phyloP scores from a whole-genome alignment of 306 rosid genomes.

The Lablab purpureus region DNA sequence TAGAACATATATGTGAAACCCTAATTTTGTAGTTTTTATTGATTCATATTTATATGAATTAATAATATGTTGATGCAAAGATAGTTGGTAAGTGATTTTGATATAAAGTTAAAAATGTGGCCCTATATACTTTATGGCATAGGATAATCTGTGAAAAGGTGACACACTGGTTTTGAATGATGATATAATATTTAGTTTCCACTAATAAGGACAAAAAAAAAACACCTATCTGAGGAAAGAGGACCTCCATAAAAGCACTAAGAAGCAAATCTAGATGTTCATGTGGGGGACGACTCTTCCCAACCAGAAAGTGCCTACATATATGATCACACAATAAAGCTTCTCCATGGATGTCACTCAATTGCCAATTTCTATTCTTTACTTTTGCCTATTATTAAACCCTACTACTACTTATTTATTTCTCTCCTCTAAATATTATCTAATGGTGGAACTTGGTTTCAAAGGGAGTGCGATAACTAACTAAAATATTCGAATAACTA shows the following conservation, averaged over 20 bases:
- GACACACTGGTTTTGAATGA: background rate
- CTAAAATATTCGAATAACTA: no score
- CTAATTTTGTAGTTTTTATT: no score
- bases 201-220: constrained; percentile 24
- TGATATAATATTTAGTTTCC: constrained; percentile 11
- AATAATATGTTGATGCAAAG: background rate
- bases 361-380: no score
- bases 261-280: constrained; percentile 35
- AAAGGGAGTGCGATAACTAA: no score
- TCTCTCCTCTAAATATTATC: no score
- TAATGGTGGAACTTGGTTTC: no score
- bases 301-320: background rate
- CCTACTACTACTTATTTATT: no score
- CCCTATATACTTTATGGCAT: background rate
- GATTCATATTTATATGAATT: no score
- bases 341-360: no score
- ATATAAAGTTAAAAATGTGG: no score
- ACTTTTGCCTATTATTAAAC: no score
- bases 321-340: background rate
- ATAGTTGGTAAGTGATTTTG: background rate
- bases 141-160: background rate
- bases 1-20: no score
- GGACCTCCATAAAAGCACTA: constrained; percentile 13
- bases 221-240: background rate
- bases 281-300: constrained; percentile 46